Conservation (phyloP, 306 rosid genomes). For the Acacia acuminata region DNA sequence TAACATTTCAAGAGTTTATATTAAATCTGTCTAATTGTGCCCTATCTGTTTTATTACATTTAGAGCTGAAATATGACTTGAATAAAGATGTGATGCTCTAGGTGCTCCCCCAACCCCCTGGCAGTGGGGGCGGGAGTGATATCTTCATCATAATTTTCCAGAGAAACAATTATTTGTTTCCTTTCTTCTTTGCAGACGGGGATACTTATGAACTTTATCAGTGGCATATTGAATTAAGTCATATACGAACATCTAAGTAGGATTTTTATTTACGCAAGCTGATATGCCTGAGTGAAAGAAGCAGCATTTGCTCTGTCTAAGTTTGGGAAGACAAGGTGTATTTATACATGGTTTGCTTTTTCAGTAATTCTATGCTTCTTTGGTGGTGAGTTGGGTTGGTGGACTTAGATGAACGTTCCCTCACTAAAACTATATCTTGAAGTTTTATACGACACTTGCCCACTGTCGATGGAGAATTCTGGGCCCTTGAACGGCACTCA, state of each 20-base stretch:
- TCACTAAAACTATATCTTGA: conserved; percentile 51
- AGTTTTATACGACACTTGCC: conserved; percentile 42
- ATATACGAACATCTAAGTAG: conserved; percentile 9
- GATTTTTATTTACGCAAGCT: conserved; percentile 16
- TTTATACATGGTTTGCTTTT: conserved; percentile 18
- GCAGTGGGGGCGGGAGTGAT: background rate
- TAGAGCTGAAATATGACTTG: background rate
- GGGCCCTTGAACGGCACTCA: conserved; percentile 43
- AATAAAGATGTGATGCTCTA: background rate
- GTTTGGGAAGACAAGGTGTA: conserved; percentile 29
- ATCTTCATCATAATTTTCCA: background rate
- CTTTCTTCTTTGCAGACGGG: conserved; percentile 17
- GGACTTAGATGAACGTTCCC: conserved; percentile 67
- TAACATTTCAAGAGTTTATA: background rate
- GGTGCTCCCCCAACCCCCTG: background rate
- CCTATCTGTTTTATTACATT: background rate
- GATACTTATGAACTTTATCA: conserved; percentile 16
- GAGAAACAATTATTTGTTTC: background rate
- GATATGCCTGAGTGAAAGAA: conserved; percentile 13
- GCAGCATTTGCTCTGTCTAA: conserved; percentile 29
- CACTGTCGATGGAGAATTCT: conserved; percentile 67
- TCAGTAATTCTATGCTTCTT: conserved; percentile 43
- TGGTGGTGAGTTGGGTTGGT: conserved; percentile 37
- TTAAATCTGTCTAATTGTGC: background rate
- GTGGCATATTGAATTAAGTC: conserved; percentile 1